These are phyloP conservation scores for Aspergillus versicolor DNA, from an alignment of 2,329 filamentous ascomycete species.

Conservation along the genomic window DNA sequence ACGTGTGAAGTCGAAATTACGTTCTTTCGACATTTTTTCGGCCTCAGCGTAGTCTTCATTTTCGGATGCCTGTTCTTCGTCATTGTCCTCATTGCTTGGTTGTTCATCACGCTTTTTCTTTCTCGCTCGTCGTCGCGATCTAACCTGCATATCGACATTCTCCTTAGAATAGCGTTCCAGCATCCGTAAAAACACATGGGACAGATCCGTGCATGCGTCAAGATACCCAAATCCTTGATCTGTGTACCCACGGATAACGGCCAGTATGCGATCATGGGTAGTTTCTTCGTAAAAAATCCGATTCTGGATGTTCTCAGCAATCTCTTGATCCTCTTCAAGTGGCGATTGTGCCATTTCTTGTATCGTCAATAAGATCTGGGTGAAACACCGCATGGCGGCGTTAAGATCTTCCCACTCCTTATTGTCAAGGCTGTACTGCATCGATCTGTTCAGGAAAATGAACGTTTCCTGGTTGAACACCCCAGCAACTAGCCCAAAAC, in stretches of 20 bases:
- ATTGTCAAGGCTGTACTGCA: conserved; percentile 75
- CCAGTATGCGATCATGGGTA: conserved; percentile 82
- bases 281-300: conserved; percentile 98
- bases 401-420: conserved; percentile 87
- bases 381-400: conserved; percentile 89
- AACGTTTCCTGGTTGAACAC: conserved; percentile 96
- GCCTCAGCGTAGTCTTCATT: conserved; percentile 73
- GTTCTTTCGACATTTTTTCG: conserved; percentile 71
- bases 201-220: conserved; percentile 85
- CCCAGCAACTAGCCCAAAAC: conserved; percentile 81
- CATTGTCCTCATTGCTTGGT: conserved; percentile 41
- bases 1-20: conserved; percentile 89
- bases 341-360: conserved; percentile 86
- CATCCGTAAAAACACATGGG: conserved; percentile 88
- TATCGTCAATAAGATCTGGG: conserved; percentile 86
- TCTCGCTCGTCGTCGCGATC: conserved; percentile 71
- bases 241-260: conserved; percentile 81
- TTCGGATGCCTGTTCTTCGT: conserved; percentile 59
- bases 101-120: conserved; percentile 62
- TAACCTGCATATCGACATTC: conserved; percentile 89
- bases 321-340: conserved; percentile 92
- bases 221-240: conserved; percentile 92
- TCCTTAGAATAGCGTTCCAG: conserved; percentile 92
- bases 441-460: conserved; percentile 77
- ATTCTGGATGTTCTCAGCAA: conserved; percentile 93